Conservation (phyloP, 2,329 filamentous ascomycete species). For the Xylaria sp. region DNA sequence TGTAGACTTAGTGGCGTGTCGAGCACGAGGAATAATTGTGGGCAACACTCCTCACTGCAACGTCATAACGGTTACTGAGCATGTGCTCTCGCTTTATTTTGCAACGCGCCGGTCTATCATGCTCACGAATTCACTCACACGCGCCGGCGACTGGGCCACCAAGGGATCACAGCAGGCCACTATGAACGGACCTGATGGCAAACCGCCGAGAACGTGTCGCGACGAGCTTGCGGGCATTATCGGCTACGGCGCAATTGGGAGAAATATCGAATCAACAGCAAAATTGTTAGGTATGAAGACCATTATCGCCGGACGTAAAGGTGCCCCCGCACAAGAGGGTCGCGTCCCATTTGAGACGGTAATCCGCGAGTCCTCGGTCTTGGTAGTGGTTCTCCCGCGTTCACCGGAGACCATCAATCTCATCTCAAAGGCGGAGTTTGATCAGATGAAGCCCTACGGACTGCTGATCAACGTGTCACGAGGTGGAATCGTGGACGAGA, state of each 20-base stretch:
- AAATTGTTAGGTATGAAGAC: constrained; percentile 45
- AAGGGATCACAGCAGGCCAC: constrained; percentile 41
- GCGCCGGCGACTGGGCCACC: constrained; percentile 44
- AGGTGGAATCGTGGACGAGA: constrained; percentile 48
- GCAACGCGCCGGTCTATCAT: constrained; percentile 51
- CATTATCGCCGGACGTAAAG: constrained; percentile 45
- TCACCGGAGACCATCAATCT: constrained; percentile 45
- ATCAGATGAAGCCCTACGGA: constrained; percentile 40
- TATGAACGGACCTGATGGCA: constrained; percentile 43
- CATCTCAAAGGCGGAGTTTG: constrained; percentile 42
- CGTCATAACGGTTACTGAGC: constrained; percentile 54
- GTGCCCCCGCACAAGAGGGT: constrained; percentile 35
- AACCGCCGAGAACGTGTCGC: constrained; percentile 41
- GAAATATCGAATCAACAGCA: constrained; percentile 38
- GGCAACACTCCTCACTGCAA: constrained; percentile 53
- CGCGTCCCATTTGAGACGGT: constrained; percentile 44
- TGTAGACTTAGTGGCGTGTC: constrained; percentile 51
- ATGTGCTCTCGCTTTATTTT: constrained; percentile 59
- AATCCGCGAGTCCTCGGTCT: constrained; percentile 43
- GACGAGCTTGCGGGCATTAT: constrained; percentile 47
- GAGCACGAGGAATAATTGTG: constrained; percentile 48
- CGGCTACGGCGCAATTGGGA: constrained; percentile 48
- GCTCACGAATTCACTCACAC: constrained; percentile 45
- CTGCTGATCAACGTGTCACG: constrained; percentile 49
- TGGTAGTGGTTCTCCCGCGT: constrained; percentile 45